Evolutionary conservation across 768 basidiomycete genomes (phyloP).

Genomic region (Mycena leptocephala): DNA sequence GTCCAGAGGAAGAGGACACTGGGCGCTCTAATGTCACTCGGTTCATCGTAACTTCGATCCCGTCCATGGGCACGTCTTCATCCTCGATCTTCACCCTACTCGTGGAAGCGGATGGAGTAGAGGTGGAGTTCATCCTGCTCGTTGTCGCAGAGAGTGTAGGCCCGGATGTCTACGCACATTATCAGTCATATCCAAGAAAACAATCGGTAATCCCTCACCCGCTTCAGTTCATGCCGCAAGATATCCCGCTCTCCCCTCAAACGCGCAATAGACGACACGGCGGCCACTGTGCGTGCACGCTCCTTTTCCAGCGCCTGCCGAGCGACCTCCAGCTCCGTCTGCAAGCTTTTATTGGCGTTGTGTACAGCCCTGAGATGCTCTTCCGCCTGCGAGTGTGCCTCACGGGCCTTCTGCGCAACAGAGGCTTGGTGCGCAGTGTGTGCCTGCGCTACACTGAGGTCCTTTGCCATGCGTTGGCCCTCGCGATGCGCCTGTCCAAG

Average conservation of each 20-base stretch:
- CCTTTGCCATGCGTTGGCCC: not conserved
- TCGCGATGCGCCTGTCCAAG: not conserved
- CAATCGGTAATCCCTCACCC: not conserved
- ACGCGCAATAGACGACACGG: not conserved
- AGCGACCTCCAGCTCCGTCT: not conserved
- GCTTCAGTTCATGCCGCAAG: not conserved
- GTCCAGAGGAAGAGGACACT: not conserved
- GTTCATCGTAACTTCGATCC: not conserved
- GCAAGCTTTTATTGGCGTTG: not conserved
- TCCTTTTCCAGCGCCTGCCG: constrained; percentile 5
- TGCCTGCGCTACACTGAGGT: not conserved
- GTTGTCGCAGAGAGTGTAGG: no score
- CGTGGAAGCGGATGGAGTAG: not conserved
- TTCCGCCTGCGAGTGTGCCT: not conserved
- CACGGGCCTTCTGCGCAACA: not conserved
- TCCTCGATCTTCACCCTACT: not conserved
- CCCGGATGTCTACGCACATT: not conserved
- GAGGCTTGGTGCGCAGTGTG: not conserved
- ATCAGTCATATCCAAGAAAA: not conserved
- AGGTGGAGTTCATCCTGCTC: no score
- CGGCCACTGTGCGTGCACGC: not conserved
- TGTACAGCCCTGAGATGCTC: not conserved
- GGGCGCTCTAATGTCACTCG: not conserved
- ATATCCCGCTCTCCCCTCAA: constrained; percentile 19
- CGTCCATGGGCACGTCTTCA: not conserved